These are phyloP conservation scores for Capsella rubella DNA, from an alignment of 441 rosid genomes.

Conservation along the genomic window DNA sequence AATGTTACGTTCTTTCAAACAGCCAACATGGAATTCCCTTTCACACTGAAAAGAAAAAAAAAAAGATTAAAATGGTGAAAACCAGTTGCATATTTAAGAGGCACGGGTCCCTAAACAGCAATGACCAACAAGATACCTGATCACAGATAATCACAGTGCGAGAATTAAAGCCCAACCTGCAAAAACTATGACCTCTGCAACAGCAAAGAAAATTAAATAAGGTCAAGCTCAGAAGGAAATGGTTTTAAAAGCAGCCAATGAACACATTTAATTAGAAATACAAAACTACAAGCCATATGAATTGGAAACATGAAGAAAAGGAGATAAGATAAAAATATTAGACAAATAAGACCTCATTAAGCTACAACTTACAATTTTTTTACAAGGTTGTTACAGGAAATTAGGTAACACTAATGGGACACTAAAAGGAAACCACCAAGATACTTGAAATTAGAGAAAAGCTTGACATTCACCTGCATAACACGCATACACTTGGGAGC, in stretches of 20 bases:
- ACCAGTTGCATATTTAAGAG: slow-evolving; percentile 22
- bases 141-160: slow-evolving; percentile 89
- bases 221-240: slow-evolving; percentile 22
- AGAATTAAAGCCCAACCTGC: slow-evolving; percentile 71
- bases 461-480: slow-evolving; percentile 71
- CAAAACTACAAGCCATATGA: background rate
- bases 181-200: slow-evolving; percentile 77
- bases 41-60: slow-evolving; percentile 69
- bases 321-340: background rate
- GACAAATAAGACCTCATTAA: background rate
- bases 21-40: slow-evolving; percentile 95
- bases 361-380: slow-evolving; percentile 1
- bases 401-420: background rate
- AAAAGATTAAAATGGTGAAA: slow-evolving; percentile 31
- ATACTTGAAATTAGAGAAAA: background rate
- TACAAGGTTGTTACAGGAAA: slow-evolving; percentile 3
- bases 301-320: background rate
- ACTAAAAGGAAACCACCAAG: slow-evolving; percentile 15
- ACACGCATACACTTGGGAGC: slow-evolving; percentile 74
- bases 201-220: slow-evolving; percentile 28
- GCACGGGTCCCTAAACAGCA: slow-evolving; percentile 18
- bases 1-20: slow-evolving; percentile 81
- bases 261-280: background rate
- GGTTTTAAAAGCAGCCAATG: slow-evolving; percentile 18
- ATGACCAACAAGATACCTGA: slow-evolving; percentile 61